Evolutionary conservation across 495 filamentous ascomycete species (phyloP), one percentile per base, ranked within the genome.

Genomic region (Endocarpon pusillum): DNA sequence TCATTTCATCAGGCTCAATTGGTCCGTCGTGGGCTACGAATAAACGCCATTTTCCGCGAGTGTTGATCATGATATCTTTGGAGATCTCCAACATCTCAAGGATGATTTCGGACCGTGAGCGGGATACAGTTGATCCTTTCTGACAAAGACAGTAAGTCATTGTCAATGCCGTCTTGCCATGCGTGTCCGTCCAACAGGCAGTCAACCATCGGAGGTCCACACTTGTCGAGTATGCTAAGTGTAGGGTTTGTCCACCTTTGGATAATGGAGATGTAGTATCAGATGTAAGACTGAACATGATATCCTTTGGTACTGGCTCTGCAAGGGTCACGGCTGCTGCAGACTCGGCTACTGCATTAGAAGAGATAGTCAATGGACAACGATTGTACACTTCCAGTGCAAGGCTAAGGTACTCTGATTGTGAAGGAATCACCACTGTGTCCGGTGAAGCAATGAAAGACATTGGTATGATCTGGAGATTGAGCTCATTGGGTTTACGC

Each of bases 161-260:
- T 3, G 64, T 79, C 41, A 69, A 74, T 49, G 92, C 82, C 37
- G 80, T 66, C 25, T 60, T 69, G 0, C 89, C 91, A 17, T 61
- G 67, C 43, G 72, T 84, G 52, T 96, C 85, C 1, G 79, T 81
- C 91, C 91, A 99, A n/a, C 80, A 79, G 3, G 74, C 84, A 1
- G 77, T 77, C 29, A 94, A 52, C 91, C 91, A 99, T 12, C 79
- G 69, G 30, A 80, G 74, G 47, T 89, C 82, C 19, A 75, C 57
- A 47, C 81, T 87, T 39, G 75, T 72, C 0, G 78, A 77, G 48
- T 87, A 93, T 5, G 81, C 85, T 30, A 96, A 56, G 49, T 99
- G 91, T 8, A 99, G 68, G 39, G 75, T 76, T 9, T 69, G 74
- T 21, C 85, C 82, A 45, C 92, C 83, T 3, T 40, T 39, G 15